phyloP scores from a whole-genome alignment of 164 flowering plant genomes.

The Piper longum region DNA sequence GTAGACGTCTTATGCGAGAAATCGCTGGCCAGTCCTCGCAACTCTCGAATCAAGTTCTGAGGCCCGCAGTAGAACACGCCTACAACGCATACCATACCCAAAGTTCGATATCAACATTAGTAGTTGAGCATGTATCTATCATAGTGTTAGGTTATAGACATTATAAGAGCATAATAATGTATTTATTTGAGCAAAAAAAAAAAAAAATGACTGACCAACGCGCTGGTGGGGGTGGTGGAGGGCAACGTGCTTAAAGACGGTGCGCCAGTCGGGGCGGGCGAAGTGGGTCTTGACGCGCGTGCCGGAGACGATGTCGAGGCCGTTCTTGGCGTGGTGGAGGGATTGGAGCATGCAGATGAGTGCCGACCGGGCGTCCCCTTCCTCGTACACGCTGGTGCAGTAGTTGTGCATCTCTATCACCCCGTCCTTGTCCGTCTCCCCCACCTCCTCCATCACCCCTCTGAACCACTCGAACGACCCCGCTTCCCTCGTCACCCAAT shows the following conservation, averaged over 20 bases:
- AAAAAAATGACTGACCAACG: constrained; percentile 30
- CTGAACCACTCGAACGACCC: constrained; percentile 68
- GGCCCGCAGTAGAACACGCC: constrained; percentile 63
- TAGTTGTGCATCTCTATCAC: constrained; percentile 57
- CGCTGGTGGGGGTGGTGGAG: constrained; percentile 24
- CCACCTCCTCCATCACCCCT: constrained; percentile 50
- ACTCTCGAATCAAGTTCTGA: constrained; percentile 20
- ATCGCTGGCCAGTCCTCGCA: constrained; percentile 26
- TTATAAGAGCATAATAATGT: background rate
- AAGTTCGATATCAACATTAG: no score
- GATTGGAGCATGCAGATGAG: constrained; percentile 54
- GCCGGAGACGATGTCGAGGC: constrained; percentile 50
- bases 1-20: constrained; percentile 39
- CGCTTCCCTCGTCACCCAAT: constrained; percentile 62
- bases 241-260: constrained; percentile 37
- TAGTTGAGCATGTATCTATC: background rate
- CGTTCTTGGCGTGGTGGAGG: constrained; percentile 47
- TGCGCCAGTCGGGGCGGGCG: constrained; percentile 51
- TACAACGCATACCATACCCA: constrained; percentile 5
- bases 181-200: background rate
- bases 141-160: background rate
- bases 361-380: constrained; percentile 66
- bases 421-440: constrained; percentile 27
- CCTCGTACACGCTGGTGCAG: constrained; percentile 61
- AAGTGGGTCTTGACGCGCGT: constrained; percentile 47